phyloP scores from a whole-genome alignment of 2,329 filamentous ascomycete species.

The Pseudogymnoascus sp. region DNA sequence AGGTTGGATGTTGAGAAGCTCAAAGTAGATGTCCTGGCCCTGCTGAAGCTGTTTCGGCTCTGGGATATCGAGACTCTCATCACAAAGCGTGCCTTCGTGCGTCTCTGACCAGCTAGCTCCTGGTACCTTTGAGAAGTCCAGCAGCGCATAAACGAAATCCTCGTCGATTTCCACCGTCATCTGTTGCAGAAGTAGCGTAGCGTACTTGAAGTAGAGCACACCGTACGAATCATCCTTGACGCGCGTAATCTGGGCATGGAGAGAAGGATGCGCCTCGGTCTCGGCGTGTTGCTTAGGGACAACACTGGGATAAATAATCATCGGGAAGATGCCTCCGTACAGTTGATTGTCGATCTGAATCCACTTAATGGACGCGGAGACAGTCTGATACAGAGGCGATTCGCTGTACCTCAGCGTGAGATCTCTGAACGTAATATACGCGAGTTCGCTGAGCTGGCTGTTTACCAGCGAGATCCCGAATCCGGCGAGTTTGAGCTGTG shows the following conservation, averaged over 20 bases:
- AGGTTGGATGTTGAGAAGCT: slow-evolving; percentile 90
- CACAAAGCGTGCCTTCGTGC: slow-evolving; percentile 76
- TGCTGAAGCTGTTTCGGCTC: slow-evolving; percentile 79
- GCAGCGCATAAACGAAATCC: slow-evolving; percentile 91
- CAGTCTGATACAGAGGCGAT: slow-evolving; percentile 85
- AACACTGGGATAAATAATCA: slow-evolving; percentile 93
- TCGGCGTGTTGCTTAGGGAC: slow-evolving; percentile 96
- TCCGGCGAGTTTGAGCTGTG: slow-evolving; percentile 79
- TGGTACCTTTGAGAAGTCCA: slow-evolving; percentile 91
- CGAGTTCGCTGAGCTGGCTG: slow-evolving; percentile 79
- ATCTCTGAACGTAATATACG: slow-evolving; percentile 88
- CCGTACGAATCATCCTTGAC: slow-evolving; percentile 99
- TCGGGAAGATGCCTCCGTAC: slow-evolving; percentile 96
- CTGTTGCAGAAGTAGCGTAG: slow-evolving; percentile 85
- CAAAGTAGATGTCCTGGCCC: slow-evolving; percentile 95
- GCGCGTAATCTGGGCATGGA: slow-evolving; percentile 83
- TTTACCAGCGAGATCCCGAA: slow-evolving; percentile 93
- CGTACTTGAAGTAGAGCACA: slow-evolving; percentile 97
- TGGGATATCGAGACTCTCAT: slow-evolving; percentile 83
- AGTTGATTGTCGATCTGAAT: slow-evolving; percentile 98
- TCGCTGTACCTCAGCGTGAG: slow-evolving; percentile 88
- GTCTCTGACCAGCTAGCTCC: slow-evolving; percentile 77
- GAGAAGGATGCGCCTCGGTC: slow-evolving; percentile 89
- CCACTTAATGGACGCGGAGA: slow-evolving; percentile 92
- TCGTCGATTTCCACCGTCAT: slow-evolving; percentile 98